Evolutionary conservation across 129 eudicot genomes (phyloP), one percentile per base, ranked within the genome.

Genomic region (Gnaphalium uliginosum): DNA sequence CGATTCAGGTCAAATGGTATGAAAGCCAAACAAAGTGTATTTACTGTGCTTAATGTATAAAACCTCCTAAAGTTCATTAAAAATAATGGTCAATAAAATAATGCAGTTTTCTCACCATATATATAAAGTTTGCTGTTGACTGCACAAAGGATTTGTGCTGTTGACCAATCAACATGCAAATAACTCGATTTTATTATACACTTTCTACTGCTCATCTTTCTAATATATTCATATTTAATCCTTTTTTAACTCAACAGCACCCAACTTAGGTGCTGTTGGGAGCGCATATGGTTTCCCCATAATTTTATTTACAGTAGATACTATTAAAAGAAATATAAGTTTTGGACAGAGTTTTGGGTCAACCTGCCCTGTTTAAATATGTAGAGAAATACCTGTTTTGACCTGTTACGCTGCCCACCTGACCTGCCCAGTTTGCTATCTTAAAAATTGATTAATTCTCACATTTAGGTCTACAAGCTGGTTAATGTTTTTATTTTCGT

Each of bases 401-500:
- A 29, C 39, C 37, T 4, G 39, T 66, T 67, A 13, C 13, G 53
- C n/a, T 46, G 53, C n/a, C 18, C 3, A 48, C 41, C 46, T 19
- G 24, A 30, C 21, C 24, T 25, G 27, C 43, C 18, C 29, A 58
- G 37, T 8, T 35, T 3, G 15, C 17, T 2, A 30, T 19, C 66
- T n/a, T 32, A 11, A 51, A 53, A 27, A 51, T 8, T 39, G 17
- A 18, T 68, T 27, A 60, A n/a, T 60, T 39, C 6, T 46, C 35
- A 61, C 23, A 19, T 63, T 8, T 70, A 17, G 51, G 30, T 56
- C 25, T 33, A 22, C 8, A 13, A 27, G 64, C 25, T 23, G 56
- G 17, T 65, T 76, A 53, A 68, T 58, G 19, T 67, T 51, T 66
- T 26, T 15, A 6, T 29, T 41, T 59, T 51, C 17, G 63, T 66